A percentile compares a stretch with the other conserved stretches of the same genome.
Evolutionary conservation across 345 rosid species (phyloP).

Genomic region (Clarkia xantiana): DNA sequence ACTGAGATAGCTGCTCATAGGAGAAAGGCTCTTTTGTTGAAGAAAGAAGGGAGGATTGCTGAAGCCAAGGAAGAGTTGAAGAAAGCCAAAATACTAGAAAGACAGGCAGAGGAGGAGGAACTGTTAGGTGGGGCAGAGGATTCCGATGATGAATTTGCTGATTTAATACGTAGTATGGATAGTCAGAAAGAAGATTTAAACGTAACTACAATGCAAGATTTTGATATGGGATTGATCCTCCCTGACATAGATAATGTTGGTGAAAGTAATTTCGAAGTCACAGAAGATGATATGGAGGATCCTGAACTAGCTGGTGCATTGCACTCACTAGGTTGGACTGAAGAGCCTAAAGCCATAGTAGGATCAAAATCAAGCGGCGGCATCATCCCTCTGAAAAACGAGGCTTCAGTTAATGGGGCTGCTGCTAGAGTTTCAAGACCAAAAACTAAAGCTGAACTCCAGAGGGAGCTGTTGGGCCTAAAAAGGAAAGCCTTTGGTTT

Average conservation of each 20-base stretch:
- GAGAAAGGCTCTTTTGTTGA: slow-evolving; percentile 62
- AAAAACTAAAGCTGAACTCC: slow-evolving; percentile 64
- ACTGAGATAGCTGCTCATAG: slow-evolving; percentile 52
- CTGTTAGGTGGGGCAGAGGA: slow-evolving; percentile 61
- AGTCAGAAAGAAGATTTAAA: slow-evolving; percentile 34
- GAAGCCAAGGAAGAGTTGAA: slow-evolving; percentile 96
- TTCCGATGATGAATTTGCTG: slow-evolving; percentile 85
- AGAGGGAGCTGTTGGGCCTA: slow-evolving; percentile 68
- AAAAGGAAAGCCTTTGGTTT: slow-evolving; percentile 70
- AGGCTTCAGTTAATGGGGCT: background rate
- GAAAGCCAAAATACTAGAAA: slow-evolving; percentile 74
- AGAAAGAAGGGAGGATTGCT: slow-evolving; percentile 84
- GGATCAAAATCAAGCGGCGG: slow-evolving; percentile 33
- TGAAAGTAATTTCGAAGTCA: slow-evolving; percentile 50
- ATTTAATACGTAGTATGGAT: slow-evolving; percentile 45
- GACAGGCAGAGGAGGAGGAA: slow-evolving; percentile 79
- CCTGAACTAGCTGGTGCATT: slow-evolving; percentile 66
- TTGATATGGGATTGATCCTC: too few species aligned
- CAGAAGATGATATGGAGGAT: slow-evolving; percentile 74
- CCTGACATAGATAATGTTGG: slow-evolving; percentile 35
- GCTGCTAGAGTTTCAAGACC: slow-evolving; percentile 4
- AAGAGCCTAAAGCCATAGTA: slow-evolving; percentile 29
- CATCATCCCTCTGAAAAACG: slow-evolving; percentile 19
- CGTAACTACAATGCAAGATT: too few species aligned
- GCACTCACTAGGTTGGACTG: slow-evolving; percentile 70